phyloP scores from a whole-genome alignment of 2,329 filamentous ascomycete species.

The Paraphaeosphaeria minitans region DNA sequence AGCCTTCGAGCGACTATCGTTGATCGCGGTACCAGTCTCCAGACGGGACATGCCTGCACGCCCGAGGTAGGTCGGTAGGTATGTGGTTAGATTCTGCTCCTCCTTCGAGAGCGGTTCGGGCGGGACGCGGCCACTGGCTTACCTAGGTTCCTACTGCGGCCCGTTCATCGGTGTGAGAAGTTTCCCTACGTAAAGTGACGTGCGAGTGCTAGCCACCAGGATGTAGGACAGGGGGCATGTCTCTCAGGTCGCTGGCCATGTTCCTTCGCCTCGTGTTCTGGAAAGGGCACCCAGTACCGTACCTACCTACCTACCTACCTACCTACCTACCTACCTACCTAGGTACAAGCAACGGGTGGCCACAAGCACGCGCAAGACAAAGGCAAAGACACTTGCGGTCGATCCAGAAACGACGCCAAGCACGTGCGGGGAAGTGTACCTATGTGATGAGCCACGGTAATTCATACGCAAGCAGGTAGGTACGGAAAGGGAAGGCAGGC shows the following conservation, averaged over 20 bases:
- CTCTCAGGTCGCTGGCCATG: neutral
- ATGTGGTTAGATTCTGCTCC: neutral
- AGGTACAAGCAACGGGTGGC: no score
- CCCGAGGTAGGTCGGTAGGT: no score
- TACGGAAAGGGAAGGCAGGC: conserved; percentile 5
- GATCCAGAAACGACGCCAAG: neutral
- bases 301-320: no score
- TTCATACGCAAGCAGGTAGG: neutral
- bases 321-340: no score
- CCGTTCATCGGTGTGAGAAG: conserved; percentile 22
- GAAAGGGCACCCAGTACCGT: neutral
- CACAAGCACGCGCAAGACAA: neutral
- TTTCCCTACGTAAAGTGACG: neutral
- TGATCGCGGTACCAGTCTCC: conserved; percentile 3
- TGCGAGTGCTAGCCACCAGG: conserved; percentile 12
- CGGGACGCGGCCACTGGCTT: conserved; percentile 3
- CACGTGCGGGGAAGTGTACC: neutral
- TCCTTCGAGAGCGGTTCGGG: conserved; percentile 6
- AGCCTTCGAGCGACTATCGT: neutral
- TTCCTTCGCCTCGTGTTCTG: neutral
- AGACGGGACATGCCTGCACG: neutral
- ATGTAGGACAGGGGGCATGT: conserved; percentile 1
- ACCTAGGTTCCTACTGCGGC: no score
- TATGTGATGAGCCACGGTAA: neutral
- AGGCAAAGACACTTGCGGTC: neutral